Percentiles rank a stretch among this genome's conserved stretches.
Conservation (phyloP, 208 protist genomes). For the Angomonas ambiguus region DNA sequence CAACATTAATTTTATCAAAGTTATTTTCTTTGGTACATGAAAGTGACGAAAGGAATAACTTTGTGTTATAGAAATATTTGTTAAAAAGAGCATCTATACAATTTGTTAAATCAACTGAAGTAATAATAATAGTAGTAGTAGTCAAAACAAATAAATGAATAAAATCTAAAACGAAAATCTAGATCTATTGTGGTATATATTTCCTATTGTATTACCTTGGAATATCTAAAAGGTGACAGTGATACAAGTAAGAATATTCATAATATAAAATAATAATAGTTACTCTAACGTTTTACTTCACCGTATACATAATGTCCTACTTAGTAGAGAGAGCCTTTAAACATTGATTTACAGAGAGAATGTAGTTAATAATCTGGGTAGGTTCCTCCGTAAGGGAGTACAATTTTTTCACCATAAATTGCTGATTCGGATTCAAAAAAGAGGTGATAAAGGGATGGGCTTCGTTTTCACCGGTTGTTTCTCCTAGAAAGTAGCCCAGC, state of each 20-base stretch:
- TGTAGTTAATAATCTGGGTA: conserved; percentile 64
- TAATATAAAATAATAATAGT: background rate
- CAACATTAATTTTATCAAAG: no score
- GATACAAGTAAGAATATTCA: no score
- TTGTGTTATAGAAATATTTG: no score
- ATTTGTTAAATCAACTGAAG: background rate
- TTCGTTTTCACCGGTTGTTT: background rate
- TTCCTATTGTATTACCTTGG: no score
- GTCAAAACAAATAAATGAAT: no score
- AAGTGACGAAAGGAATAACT: no score
- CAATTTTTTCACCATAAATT: conserved; percentile 50
- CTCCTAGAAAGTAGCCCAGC: conserved; percentile 37
- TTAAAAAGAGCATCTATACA: background rate
- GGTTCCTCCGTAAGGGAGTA: conserved; percentile 47
- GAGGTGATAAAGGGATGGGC: no score
- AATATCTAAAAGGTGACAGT: no score
- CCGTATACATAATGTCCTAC: background rate
- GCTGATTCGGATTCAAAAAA: conserved; percentile 56
- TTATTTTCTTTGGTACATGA: no score
- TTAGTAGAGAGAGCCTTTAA: conserved; percentile 42
- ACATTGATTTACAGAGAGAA: conserved; percentile 70
- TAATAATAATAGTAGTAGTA: no score
- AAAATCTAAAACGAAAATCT: no score
- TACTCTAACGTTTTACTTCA: background rate
- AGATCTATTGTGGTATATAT: background rate